Conservation (phyloP, 2,329 filamentous ascomycete species). For the Clarireedia hainanense region DNA sequence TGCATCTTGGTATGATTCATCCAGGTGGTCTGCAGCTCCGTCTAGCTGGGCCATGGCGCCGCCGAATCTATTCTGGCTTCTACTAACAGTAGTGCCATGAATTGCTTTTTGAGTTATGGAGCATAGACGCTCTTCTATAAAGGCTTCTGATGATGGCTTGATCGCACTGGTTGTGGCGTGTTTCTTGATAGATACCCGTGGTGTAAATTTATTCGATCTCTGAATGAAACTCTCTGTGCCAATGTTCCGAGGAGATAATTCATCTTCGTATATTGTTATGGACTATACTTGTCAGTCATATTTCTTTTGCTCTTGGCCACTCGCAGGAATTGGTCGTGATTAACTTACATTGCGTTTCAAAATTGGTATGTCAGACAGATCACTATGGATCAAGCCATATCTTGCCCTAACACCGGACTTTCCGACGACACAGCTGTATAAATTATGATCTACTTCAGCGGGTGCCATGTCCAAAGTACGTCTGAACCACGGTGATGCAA, state of each 20-base stretch:
- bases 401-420: not conserved
- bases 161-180: not conserved
- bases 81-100: not conserved
- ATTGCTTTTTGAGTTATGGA: not conserved
- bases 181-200: not conserved
- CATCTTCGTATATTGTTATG: not conserved
- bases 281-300: not conserved
- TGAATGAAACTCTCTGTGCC: too few relatives aligned
- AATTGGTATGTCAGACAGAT: not conserved
- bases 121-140: not conserved
- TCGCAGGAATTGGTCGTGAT: too few relatives aligned
- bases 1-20: not conserved
- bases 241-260: not conserved
- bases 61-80: too few relatives aligned
- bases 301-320: not conserved
- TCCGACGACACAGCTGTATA: accelerated
- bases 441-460: not conserved
- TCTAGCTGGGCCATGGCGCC: not conserved
- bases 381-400: not conserved
- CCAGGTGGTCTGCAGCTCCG: not conserved
- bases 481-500: not conserved
- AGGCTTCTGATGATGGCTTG: not conserved
- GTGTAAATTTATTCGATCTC: not conserved
- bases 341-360: not conserved
- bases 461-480: too few relatives aligned